Conservation (phyloP, 1,284 basidiomycete genomes). For the Ceratobasidium sp. region DNA sequence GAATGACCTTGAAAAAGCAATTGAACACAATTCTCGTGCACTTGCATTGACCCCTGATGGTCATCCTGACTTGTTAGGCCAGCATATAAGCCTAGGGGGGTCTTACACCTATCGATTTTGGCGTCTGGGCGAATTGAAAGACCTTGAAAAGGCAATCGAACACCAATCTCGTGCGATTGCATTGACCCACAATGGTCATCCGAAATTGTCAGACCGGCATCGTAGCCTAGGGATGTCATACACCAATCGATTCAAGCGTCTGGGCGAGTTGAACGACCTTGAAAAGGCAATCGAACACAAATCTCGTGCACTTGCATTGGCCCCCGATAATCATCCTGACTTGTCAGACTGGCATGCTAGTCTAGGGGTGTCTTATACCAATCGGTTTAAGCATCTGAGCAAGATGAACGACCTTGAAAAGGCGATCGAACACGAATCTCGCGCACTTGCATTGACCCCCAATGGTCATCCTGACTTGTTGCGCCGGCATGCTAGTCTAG, state of each 20-base stretch:
- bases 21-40: background rate
- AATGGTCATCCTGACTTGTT: no score
- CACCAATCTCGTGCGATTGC: background rate
- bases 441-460: no score
- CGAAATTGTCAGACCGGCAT: background rate
- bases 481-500: no score
- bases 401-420: no score
- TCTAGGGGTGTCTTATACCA: background rate
- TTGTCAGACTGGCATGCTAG: background rate
- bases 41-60: background rate
- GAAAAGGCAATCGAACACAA: background rate
- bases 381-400: no score
- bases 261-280: background rate
- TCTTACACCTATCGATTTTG: background rate
- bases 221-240: constrained; percentile 1
- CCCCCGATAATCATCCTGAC: background rate
- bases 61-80: background rate
- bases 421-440: no score
- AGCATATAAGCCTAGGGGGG: background rate
- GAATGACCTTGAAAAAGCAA: constrained; percentile 6
- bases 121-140: background rate
- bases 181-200: constrained; percentile 7
- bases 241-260: background rate
- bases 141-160: constrained; percentile 1
- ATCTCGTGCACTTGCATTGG: background rate